These are phyloP conservation scores for Nicotiana noctiflora DNA, from an alignment of 257 asterid genomes.

Conservation along the genomic window DNA sequence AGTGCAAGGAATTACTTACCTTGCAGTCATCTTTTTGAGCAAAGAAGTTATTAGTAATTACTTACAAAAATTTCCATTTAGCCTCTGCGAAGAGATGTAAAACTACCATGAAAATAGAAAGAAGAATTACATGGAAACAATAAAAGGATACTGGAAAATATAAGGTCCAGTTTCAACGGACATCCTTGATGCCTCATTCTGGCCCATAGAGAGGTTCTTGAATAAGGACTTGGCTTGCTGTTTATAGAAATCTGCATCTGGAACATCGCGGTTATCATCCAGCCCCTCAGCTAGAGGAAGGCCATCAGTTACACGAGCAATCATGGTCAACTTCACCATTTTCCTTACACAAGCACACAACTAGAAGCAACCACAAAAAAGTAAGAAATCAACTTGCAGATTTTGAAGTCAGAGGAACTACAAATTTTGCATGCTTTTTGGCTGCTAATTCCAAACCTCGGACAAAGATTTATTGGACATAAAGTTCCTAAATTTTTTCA, in stretches of 20 bases:
- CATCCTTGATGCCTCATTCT: slow-evolving; percentile 89
- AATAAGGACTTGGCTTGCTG: slow-evolving; percentile 85
- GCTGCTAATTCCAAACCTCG: neutral
- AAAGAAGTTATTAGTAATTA: neutral
- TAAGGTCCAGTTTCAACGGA: slow-evolving; percentile 89
- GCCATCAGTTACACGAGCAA: slow-evolving; percentile 97
- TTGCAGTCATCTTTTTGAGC: neutral
- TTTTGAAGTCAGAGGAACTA: neutral
- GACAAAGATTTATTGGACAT: neutral
- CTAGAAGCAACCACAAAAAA: neutral
- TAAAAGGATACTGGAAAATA: slow-evolving; percentile 80
- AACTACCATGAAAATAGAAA: neutral
- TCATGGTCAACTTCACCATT: slow-evolving; percentile 93
- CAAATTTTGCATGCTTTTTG: neutral
- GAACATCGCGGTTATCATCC: slow-evolving; percentile 89
- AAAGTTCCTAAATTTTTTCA: neutral
- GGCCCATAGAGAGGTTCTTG: slow-evolving; percentile 80
- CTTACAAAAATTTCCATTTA: neutral
- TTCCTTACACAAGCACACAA: slow-evolving; percentile 22
- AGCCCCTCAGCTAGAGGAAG: slow-evolving; percentile 89
- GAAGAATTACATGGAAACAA: neutral
- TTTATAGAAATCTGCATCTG: slow-evolving; percentile 74
- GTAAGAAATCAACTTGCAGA: neutral
- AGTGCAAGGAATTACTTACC: neutral
- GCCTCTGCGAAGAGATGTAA: neutral